Evolutionary conservation across 495 filamentous ascomycete genomes (phyloP), one percentile per base, ranked within the genome.

Genomic region (Delitschia confertaspora): DNA sequence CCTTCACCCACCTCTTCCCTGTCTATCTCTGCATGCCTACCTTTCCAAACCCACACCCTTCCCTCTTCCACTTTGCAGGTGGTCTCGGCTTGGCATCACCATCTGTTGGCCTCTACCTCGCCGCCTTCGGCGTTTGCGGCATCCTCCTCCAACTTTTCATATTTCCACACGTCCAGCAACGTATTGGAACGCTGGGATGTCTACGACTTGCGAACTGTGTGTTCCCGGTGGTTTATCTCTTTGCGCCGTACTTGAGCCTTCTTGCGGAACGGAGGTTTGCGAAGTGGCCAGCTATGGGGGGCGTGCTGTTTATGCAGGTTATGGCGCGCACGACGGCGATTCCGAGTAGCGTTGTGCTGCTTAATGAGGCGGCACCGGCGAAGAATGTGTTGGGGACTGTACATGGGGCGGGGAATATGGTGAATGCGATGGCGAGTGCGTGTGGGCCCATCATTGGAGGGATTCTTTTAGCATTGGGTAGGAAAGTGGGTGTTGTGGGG

Each of bases 141-240:
- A 83, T 88, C 53, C 43, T 88, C 22, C 71, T 85, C 13, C 87
- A 94, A 57, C 88, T 94, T 64, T 63, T 84, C 44, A 45, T 85
- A 45, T 94, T 89, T 65, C 87, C 87, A 3, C 56, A 67, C 0
- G 57, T 83, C 5, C 86, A 82, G 26, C 65, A 73, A 11, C 72
- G 69, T 7, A 83, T 73, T 51, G 87, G 87, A 4, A 77, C 84
- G 3, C 65, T 91, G 1, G 71, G 66, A 25, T 84, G 78, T 60
- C 75, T 79, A 53, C 78, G 78, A 52, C 51, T 60, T 19, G 73
- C 76, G 44, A 64, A 71, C n/a, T 45, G 76, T 20, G 53, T 73
- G 11, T 83, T 84, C 51, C 84, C 85, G 1, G n/a, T 88, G 33
- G 61, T 81, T 18, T 91, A 85, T 68, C 55, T 88, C 48, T 22